Base-by-base conservation (phyloP, 768 basidiomycete genomes). In the Dioszegia hungarica region DNA sequence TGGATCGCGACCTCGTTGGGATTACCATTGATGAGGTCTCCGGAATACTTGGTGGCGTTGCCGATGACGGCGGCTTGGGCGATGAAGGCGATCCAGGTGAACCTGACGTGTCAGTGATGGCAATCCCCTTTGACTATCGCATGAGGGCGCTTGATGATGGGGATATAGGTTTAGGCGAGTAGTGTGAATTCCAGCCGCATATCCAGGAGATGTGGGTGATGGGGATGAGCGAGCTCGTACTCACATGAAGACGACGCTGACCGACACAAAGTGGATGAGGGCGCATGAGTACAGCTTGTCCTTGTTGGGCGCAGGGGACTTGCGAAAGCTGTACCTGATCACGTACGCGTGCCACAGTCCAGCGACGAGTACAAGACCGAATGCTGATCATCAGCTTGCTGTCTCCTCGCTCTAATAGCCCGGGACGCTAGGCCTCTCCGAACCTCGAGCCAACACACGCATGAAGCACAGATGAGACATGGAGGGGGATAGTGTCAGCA, bases 81-180 rank as follows among this genome's bases (percentile, higher is more conserved):
- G n/a, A 68, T 57, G 53, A 72, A 68, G 9, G 64, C 56, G n/a
- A 68, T 54, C 63, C 60, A 66, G 5, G 70, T 72, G 64, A 72
- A 72, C 2, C 68, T 70, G 55, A 10, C 9, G 22, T 40, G 12
- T 52, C 24, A n/a, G n/a, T n/a, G n/a, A n/a, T n/a, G n/a, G n/a
- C n/a, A n/a, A n/a, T n/a, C n/a, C n/a, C n/a, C n/a, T n/a, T n/a
- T n/a, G n/a, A n/a, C n/a, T n/a, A n/a, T n/a, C n/a, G n/a, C n/a
- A n/a, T n/a, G n/a, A n/a, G n/a, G n/a, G n/a, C n/a, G n/a, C n/a
- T n/a, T n/a, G n/a, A n/a, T n/a, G n/a, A n/a, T n/a, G n/a, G n/a
- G n/a, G n/a, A n/a, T n/a, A n/a, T n/a, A n/a, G n/a, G n/a, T n/a
- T n/a, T n/a, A n/a, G n/a, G n/a, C n/a, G n/a, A n/a, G n/a, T n/a